Base-by-base conservation (phyloP, 202 grass and related monocot species). In the Schoenoplectus triqueter region DNA sequence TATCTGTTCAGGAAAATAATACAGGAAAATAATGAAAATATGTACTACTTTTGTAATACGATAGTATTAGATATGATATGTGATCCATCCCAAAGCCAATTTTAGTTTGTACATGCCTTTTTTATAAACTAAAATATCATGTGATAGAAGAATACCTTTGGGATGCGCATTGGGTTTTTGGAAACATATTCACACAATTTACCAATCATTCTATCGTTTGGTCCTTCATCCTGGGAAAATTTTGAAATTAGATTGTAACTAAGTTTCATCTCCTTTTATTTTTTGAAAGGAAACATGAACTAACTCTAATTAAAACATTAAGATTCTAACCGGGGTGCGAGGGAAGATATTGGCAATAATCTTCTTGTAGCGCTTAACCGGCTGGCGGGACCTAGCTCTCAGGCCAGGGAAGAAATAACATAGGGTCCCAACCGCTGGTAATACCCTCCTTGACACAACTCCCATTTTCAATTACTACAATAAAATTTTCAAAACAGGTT, bases 311-410 rank as follows among this genome's bases (percentile, higher is more conserved):
- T 64, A 78, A 60, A 85, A 15, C 83, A 73, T 18, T 62, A 73
- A 51, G 19, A 81, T 71, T 19, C 89, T 6, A 83, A 99, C 96
- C 91, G 72, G 96, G 14, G 88, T 89, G 85, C 82, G 91, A 77
- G 96, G 96, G 78, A 99, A 99, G 72, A 99, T 99, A 80, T 96
- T 90, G 3, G 93, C 87, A 79, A 99, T 88, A 82, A 96, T 91
- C 87, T 91, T 92, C 91, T 99, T 99, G 89, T 99, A 99, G 11
- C 93, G 86, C 90, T 99, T 99, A 19, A 99, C 93, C 13, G 96
- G 96, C 66, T 96, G 94, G 49, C 96, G 85, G 31, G 96, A 99
- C 31, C 96, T 87, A 41, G 93, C 64, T 55, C 92, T 80, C 74
- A 99, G 87, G 22, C 59, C 80, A 17, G 96, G 96, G 82, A 91